A percentile compares a stretch with the other conserved stretches of the same genome.
Conservation (phyloP, 306 rosid genomes). For the Medicago lupulina region DNA sequence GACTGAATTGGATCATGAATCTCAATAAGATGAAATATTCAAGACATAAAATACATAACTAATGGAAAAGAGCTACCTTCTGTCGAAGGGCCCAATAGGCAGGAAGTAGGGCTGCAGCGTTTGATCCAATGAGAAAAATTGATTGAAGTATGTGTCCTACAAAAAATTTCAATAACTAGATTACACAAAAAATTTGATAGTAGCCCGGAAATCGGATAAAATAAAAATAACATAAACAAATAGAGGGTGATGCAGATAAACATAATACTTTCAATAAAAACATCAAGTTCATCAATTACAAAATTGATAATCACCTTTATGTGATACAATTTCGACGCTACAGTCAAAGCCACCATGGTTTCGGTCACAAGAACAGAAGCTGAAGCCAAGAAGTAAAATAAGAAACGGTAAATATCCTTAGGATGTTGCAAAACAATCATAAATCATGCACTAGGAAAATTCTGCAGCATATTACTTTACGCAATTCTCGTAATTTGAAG, state of each 20-base stretch:
- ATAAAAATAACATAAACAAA: too few relatives aligned
- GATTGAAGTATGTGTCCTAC: slow-evolving; percentile 86
- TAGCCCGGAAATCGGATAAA: not conserved
- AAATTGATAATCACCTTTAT: slow-evolving; percentile 64
- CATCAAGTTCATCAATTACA: slow-evolving; percentile 33
- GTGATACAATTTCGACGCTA: slow-evolving; percentile 78
- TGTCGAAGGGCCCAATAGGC: slow-evolving; percentile 90
- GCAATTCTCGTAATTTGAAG: slow-evolving; percentile 6
- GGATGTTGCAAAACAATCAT: slow-evolving; percentile 25
- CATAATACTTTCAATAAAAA: not conserved
- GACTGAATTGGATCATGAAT: slow-evolving; percentile 25
- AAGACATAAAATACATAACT: slow-evolving; percentile 7
- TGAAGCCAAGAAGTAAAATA: slow-evolving; percentile 44
- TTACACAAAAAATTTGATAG: not conserved
- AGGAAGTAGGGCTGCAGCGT: slow-evolving; percentile 87
- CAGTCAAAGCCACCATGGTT: slow-evolving; percentile 99
- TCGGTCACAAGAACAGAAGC: slow-evolving; percentile 91
- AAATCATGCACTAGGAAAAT: slow-evolving; percentile 27
- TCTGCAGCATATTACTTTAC: slow-evolving; percentile 14
- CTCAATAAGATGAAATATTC: slow-evolving; percentile 11
- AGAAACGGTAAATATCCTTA: slow-evolving; percentile 20
- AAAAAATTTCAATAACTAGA: slow-evolving; percentile 27
- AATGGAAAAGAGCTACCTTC: slow-evolving; percentile 59
- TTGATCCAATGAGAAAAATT: slow-evolving; percentile 79
- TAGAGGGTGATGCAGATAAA: not conserved